phyloP scores from a whole-genome alignment of 345 rosid genomes.

The Psidium guajava region DNA sequence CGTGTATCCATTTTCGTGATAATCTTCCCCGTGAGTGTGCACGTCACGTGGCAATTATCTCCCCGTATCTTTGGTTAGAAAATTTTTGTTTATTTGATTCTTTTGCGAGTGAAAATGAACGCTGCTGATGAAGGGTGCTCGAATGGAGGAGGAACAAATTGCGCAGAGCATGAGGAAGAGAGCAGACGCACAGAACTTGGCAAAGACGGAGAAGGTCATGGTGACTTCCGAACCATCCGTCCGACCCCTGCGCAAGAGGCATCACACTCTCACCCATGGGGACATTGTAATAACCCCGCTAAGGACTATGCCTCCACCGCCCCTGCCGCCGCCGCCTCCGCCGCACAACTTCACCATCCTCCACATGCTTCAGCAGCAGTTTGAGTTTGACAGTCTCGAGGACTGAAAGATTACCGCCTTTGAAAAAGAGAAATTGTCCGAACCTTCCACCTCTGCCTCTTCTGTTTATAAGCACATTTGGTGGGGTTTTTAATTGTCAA shows the following conservation, averaged over 20 bases:
- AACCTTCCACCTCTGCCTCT: neutral
- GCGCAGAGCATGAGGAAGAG: neutral
- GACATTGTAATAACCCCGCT: slow-evolving; percentile 15
- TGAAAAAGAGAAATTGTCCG: neutral
- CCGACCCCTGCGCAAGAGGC: slow-evolving; percentile 47
- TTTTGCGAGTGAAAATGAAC: neutral
- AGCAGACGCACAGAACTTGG: slow-evolving; percentile 5
- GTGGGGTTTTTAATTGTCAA: neutral
- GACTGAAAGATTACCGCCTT: slow-evolving; percentile 3
- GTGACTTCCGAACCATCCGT: slow-evolving; percentile 3
- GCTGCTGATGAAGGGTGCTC: neutral
- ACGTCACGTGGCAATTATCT: neutral
- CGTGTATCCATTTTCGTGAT: neutral
- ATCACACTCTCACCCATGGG: slow-evolving; percentile 35
- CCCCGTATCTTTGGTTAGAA: neutral
- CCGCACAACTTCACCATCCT: slow-evolving; percentile 25
- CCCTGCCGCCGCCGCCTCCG: slow-evolving; percentile 13
- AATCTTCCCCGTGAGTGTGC: neutral
- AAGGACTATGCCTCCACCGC: slow-evolving; percentile 18
- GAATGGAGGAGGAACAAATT: neutral
- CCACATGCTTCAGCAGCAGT: slow-evolving; percentile 38
- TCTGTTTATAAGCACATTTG: neutral
- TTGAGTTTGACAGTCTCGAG: slow-evolving; percentile 22
- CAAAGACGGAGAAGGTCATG: slow-evolving; percentile 5
- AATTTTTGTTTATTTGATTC: neutral